Base-by-base conservation (phyloP, 2,329 filamentous ascomycete species). In the Fusarium chlamydosporum region DNA sequence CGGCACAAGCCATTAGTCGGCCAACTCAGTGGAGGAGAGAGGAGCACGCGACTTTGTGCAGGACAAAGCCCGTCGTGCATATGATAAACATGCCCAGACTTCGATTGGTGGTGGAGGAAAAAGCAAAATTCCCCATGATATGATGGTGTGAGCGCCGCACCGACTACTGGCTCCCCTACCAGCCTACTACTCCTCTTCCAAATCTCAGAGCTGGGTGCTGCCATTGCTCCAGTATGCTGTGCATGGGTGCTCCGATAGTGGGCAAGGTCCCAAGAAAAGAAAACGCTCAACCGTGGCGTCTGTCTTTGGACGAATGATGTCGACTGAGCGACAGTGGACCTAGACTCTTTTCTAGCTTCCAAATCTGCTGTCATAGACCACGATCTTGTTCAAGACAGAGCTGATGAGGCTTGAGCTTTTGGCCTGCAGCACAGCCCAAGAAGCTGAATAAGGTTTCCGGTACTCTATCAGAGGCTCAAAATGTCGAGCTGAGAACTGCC, bases 41-140 rank as follows among this genome's bases (percentile, higher is more conserved):
- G 38, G 56, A 61, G 69, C 71, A 73, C 71, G 71, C 71, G 71
- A 72, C 69, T 70, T 68, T 64, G 62, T 72, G 57, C 66, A 72
- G 58, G 47, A 65, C 47, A 56, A 71, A 56, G 58, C 48, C 56
- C 43, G 52, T 56, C 13, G 45, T 67, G 68, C 70, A 73, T 67
- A 69, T 38, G 33, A 18, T 26, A 51, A 20, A 67, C 26, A 45
- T 51, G 37, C 26, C 31, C 20, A 52, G 27, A 52, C 40, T 34
- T 27, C 13, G 27, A 50, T 33, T 16, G 38, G 38, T 37, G 67
- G 55, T 50, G 64, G 63, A 46, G 51, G 60, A 27, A 67, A 50
- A 68, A 57, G 59, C 48, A 64, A 68, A 50, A 42, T 50, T 37
- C 59, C 55, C 57, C 52, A 71, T 69, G 65, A 67, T 71, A 29